Percentiles rank a stretch among this genome's conserved stretches.
These are phyloP conservation scores for Pleurotus cornucopiae DNA, from an alignment of 768 basidiomycete genomes.

Conservation along the genomic window DNA sequence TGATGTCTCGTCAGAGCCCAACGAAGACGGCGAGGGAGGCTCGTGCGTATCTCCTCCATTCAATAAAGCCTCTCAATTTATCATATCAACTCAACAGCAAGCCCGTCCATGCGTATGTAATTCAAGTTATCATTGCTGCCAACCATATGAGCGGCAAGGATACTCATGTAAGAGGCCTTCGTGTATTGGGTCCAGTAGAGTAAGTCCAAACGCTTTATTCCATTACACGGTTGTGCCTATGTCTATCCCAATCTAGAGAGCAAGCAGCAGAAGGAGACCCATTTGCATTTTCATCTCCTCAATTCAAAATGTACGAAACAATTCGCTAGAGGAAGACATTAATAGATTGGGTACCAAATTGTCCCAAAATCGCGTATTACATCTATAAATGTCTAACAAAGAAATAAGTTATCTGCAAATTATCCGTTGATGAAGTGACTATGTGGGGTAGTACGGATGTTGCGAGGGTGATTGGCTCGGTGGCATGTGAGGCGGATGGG, in stretches of 20 bases:
- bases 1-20: conserved; percentile 75
- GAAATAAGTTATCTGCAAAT: conserved; percentile 6
- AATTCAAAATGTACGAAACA: conserved; percentile 75
- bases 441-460: conserved; percentile 26
- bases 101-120: conserved; percentile 82
- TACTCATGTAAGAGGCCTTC: conserved; percentile 92
- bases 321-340: conserved; percentile 46
- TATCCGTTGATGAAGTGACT: conserved; percentile 8
- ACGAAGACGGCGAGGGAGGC: conserved; percentile 68
- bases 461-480: conserved; percentile 17
- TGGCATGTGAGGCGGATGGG: conserved; percentile 11
- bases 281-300: conserved; percentile 60
- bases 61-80: background rate
- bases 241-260: conserved; percentile 27
- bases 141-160: conserved; percentile 99
- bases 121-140: conserved; percentile 85
- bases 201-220: conserved; percentile 21
- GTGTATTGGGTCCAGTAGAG: conserved; percentile 84
- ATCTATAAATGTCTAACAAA: conserved; percentile 4
- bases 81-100: conserved; percentile 44
- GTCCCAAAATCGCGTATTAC: background rate
- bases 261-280: conserved; percentile 59
- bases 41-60: conserved; percentile 47
- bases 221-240: background rate
- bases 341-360: background rate